Evolutionary conservation across 768 basidiomycete genomes (phyloP).

Genomic region (Dioszegia crocea): DNA sequence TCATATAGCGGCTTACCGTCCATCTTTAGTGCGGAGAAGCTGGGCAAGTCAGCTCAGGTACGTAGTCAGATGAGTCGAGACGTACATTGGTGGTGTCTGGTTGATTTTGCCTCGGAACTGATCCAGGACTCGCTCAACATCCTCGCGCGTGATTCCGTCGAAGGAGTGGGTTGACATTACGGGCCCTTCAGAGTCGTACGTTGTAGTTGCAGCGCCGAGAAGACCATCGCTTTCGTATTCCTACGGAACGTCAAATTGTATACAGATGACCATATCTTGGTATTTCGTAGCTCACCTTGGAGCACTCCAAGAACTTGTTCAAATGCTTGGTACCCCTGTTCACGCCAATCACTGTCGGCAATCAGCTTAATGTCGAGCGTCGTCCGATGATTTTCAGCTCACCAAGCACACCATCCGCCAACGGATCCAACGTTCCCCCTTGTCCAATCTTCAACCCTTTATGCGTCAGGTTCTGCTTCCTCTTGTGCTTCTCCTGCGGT

Average conservation of each 20-base stretch:
- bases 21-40: slow-evolving; percentile 98
- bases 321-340: slow-evolving; percentile 86
- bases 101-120: slow-evolving; percentile 79
- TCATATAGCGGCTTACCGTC: slow-evolving; percentile 93
- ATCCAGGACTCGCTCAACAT: slow-evolving; percentile 64
- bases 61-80: neutral
- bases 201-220: slow-evolving; percentile 89
- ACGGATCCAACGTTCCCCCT: slow-evolving; percentile 82
- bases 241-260: slow-evolving; percentile 52
- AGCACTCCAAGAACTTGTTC: slow-evolving; percentile 74
- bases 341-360: slow-evolving; percentile 72
- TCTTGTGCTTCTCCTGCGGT: slow-evolving; percentile 24
- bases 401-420: slow-evolving; percentile 94
- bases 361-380: neutral
- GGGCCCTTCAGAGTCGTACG: slow-evolving; percentile 85
- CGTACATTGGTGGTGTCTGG: slow-evolving; percentile 86
- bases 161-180: slow-evolving; percentile 59
- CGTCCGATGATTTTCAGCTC: slow-evolving; percentile 29
- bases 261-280: neutral
- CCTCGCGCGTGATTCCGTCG: slow-evolving; percentile 71
- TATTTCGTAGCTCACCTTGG: slow-evolving; percentile 69
- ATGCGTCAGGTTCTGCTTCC: slow-evolving; percentile 54
- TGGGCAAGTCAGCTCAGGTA: slow-evolving; percentile 44
- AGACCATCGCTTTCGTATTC: slow-evolving; percentile 88
- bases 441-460: slow-evolving; percentile 59